phyloP scores from a whole-genome alignment of 106 monocot species.

The Hemerocallis citrina region DNA sequence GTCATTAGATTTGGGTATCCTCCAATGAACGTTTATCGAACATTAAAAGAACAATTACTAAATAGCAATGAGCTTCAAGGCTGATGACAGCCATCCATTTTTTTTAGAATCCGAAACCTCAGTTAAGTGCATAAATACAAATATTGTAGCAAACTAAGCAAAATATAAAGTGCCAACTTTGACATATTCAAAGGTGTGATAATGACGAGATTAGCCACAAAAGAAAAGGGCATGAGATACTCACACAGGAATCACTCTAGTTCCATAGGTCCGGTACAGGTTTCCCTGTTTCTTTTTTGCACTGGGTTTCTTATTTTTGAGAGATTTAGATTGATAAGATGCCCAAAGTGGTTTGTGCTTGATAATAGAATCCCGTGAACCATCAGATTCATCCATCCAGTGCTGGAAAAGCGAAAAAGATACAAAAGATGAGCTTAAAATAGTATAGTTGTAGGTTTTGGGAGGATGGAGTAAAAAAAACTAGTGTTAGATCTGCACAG shows the following conservation, averaged over 20 bases:
- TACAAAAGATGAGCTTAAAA: neutral
- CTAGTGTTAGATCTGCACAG: too few relatives aligned
- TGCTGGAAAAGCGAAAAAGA: conserved; percentile 25
- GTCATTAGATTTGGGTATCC: too few relatives aligned
- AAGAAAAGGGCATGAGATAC: conserved; percentile 8
- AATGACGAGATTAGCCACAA: neutral
- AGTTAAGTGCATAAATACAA: too few relatives aligned
- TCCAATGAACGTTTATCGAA: too few relatives aligned
- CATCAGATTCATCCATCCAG: conserved; percentile 74
- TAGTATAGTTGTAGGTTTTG: neutral
- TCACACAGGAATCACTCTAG: conserved; percentile 92
- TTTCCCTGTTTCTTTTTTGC: conserved; percentile 60
- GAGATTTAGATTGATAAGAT: conserved; percentile 46
- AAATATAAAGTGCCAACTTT: neutral
- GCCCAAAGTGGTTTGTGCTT: conserved; percentile 84
- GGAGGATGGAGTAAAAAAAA: neutral
- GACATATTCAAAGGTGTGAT: neutral
- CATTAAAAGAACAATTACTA: too few relatives aligned
- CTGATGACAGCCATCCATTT: too few relatives aligned
- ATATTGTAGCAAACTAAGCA: neutral
- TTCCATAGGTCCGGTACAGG: conserved; percentile 79
- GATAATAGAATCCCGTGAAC: conserved; percentile 58
- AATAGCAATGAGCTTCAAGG: too few relatives aligned
- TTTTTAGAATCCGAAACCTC: too few relatives aligned
- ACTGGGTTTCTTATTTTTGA: conserved; percentile 31